Conservation (phyloP, 371 early-diverging fungal genomes). For the Rhizopus arrhizus region DNA sequence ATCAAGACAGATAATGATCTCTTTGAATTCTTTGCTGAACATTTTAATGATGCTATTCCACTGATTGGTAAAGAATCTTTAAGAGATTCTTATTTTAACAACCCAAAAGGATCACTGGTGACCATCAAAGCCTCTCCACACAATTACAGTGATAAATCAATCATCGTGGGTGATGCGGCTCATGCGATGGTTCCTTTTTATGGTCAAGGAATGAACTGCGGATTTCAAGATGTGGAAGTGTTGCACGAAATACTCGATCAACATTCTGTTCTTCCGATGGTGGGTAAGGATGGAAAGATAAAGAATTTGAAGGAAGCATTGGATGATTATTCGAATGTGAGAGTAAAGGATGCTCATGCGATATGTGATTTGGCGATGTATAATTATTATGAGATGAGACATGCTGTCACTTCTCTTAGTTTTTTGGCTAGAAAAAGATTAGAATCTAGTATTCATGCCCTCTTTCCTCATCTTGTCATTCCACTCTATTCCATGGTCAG, state of each 20-base stretch:
- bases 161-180: conserved; percentile 95
- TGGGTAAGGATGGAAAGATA: conserved; percentile 10
- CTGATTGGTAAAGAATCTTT: conserved; percentile 78
- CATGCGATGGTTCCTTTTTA: conserved; percentile 99
- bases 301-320: conserved; percentile 60
- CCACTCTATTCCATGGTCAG: conserved; percentile 97
- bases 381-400: conserved; percentile 95
- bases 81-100: conserved; percentile 74
- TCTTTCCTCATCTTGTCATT: conserved; percentile 73
- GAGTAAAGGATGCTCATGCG: conserved; percentile 84
- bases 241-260: conserved; percentile 71
- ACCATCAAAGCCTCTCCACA: conserved; percentile 88
- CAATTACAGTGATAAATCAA: conserved; percentile 71
- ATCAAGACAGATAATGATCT: conserved; percentile 73
- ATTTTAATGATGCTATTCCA: conserved; percentile 84
- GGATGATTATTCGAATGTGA: conserved; percentile 70
- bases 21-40: conserved; percentile 69
- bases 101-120: conserved; percentile 86
- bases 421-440: conserved; percentile 80
- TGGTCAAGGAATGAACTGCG: conserved; percentile 97
- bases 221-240: conserved; percentile 90
- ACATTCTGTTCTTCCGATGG: conserved; percentile 47
- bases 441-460: conserved; percentile 73
- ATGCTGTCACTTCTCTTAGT: conserved; percentile 70
- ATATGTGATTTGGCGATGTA: conserved; percentile 94